Evolutionary conservation across 23 red algal genomes (phyloP).

Genomic region (Gracilaria caudata): DNA sequence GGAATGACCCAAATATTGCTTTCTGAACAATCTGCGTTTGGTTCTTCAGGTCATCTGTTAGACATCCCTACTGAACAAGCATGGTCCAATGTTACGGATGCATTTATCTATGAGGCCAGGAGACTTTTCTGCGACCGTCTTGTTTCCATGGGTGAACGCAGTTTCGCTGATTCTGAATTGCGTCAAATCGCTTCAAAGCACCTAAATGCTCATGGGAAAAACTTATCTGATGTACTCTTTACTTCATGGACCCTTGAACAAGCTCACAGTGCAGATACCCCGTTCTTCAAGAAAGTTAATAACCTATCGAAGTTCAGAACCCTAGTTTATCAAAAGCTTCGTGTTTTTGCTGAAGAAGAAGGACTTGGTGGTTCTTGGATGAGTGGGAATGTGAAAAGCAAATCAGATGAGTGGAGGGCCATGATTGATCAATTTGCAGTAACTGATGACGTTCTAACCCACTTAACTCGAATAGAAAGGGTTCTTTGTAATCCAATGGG

Average conservation of each 20-base stretch:
- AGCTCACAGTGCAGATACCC: neutral
- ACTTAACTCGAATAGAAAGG: constrained; percentile 71
- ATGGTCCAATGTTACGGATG: constrained; percentile 55
- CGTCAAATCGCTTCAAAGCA: neutral
- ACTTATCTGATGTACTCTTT: constrained; percentile 34
- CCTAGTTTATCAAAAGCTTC: constrained; percentile 60
- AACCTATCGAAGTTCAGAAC: constrained; percentile 34
- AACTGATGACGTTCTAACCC: constrained; percentile 68
- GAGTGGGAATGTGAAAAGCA: constrained; percentile 17
- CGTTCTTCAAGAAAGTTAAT: constrained; percentile 29
- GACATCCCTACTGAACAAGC: neutral
- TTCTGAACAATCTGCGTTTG: neutral
- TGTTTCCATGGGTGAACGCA: constrained; percentile 30
- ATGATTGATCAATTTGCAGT: constrained; percentile 81
- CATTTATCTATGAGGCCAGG: constrained; percentile 70
- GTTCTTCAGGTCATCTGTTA: neutral
- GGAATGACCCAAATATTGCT: constrained; percentile 63
- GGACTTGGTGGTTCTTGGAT: constrained; percentile 76
- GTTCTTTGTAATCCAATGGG: constrained; percentile 58
- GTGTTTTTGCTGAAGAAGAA: constrained; percentile 73
- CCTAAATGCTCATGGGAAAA: neutral
- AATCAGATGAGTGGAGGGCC: constrained; percentile 24
- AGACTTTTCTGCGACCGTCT: constrained; percentile 68
- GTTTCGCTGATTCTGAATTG: constrained; percentile 21
- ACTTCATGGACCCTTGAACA: constrained; percentile 45